Percentiles rank a stretch among this genome's conserved stretches.
Conservation (phyloP, 805 yeast genomes). For the Wickerhamomyces pijperi region DNA sequence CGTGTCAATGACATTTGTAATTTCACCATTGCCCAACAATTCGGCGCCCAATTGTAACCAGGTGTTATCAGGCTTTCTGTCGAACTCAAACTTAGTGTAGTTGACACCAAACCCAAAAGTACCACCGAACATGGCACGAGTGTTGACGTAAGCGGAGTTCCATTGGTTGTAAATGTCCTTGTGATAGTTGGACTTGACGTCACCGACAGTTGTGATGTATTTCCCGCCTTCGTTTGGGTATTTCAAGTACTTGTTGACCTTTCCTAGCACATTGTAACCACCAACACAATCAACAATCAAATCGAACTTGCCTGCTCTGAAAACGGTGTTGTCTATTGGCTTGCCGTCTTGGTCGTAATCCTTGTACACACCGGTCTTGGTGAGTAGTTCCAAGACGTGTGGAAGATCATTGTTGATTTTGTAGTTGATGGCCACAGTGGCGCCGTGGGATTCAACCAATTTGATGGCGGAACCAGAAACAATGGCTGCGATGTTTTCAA, state of each 20-base stretch:
- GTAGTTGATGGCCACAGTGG: slow-evolving; percentile 41
- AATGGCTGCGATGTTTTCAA: slow-evolving; percentile 40
- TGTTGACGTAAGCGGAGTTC: slow-evolving; percentile 24
- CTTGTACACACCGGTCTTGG: slow-evolving; percentile 22
- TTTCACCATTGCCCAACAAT: slow-evolving; percentile 33
- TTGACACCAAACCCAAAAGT: slow-evolving; percentile 22
- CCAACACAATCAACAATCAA: slow-evolving; percentile 65
- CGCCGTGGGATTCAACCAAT: slow-evolving; percentile 38
- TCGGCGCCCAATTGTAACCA: slow-evolving; percentile 33
- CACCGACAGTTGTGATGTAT: slow-evolving; percentile 57
- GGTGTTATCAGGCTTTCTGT: slow-evolving; percentile 19
- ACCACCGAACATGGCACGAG: slow-evolving; percentile 24
- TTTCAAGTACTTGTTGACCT: slow-evolving; percentile 32
- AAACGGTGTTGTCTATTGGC: slow-evolving; percentile 12
- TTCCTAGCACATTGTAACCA: slow-evolving; percentile 35
- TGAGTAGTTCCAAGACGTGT: slow-evolving; percentile 9
- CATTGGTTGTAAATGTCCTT: slow-evolving; percentile 24
- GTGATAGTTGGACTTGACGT: slow-evolving; percentile 30
- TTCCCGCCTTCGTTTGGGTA: slow-evolving; percentile 32
- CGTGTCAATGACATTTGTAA: slow-evolving; percentile 43
- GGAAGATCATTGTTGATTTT: slow-evolving; percentile 16
- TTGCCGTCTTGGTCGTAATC: slow-evolving; percentile 19
- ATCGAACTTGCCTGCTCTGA: slow-evolving; percentile 34
- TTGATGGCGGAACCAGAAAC: slow-evolving; percentile 44
- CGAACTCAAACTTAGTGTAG: slow-evolving; percentile 25